These are phyloP conservation scores for Bonia amplexicaulis DNA, from an alignment of 176 grass and related monocot species.

Conservation along the genomic window DNA sequence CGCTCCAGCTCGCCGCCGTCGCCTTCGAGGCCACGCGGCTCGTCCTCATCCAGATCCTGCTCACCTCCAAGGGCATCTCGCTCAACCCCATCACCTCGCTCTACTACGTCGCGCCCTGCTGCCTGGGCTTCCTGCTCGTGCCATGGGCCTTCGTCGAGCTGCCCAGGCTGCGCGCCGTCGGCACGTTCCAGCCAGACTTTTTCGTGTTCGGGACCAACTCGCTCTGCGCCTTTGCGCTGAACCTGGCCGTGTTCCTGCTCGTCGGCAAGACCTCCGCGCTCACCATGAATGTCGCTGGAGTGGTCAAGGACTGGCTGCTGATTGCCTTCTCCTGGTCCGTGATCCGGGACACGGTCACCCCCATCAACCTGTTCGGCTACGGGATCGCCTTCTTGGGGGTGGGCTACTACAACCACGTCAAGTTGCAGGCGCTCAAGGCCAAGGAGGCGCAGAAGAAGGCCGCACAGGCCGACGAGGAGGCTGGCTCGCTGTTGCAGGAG, in stretches of 20 bases:
- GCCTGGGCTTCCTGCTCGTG: conserved; percentile 75
- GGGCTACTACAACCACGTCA: conserved; percentile 86
- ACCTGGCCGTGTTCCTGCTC: conserved; percentile 88
- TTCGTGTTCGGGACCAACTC: conserved; percentile 86
- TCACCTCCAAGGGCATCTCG: conserved; percentile 92
- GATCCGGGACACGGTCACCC: conserved; percentile 79
- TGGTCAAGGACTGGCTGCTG: conserved; percentile 94
- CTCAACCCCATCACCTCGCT: conserved; percentile 96
- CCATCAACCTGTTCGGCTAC: conserved; percentile 86
- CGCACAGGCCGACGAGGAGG: conserved; percentile 53
- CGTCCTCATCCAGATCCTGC: conserved; percentile 97
- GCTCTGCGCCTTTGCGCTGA: conserved; percentile 86
- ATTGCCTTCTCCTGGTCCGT: conserved; percentile 98
- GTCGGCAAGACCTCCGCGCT: conserved; percentile 96
- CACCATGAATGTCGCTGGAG: conserved; percentile 93
- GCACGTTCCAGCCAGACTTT: conserved; percentile 71
- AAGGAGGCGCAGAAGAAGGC: conserved; percentile 84
- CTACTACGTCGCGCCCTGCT: conserved; percentile 87
- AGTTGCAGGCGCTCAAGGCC: conserved; percentile 80
- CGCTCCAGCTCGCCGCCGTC: conserved; percentile 78
- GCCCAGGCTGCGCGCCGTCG: conserved; percentile 50
- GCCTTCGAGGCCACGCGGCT: conserved; percentile 83
- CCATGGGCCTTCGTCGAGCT: conserved; percentile 84
- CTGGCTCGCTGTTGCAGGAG: conserved; percentile 66
- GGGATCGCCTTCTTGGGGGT: conserved; percentile 87